These are phyloP conservation scores for Rossbeevera mucosa DNA, from an alignment of 768 basidiomycete species.

Conservation along the genomic window DNA sequence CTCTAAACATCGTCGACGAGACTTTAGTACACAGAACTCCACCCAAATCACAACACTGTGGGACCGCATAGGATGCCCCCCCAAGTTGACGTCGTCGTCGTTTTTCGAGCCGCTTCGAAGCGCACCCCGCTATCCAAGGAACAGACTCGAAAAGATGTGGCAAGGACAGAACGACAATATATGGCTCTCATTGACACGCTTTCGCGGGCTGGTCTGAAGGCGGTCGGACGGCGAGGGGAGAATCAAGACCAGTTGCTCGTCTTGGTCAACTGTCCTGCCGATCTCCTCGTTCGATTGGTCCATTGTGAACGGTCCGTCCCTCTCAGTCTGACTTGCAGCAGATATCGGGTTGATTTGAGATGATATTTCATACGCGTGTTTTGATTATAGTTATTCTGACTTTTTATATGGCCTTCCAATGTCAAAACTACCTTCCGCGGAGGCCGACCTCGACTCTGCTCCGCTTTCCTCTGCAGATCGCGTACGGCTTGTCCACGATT, in stretches of 20 bases:
- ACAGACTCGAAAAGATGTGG: constrained; percentile 55
- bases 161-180: constrained; percentile 69
- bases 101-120: constrained; percentile 53
- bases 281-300: constrained; percentile 58
- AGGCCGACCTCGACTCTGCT: constrained; percentile 40
- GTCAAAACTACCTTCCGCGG: constrained; percentile 38
- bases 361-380: not conserved
- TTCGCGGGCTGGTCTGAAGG: constrained; percentile 57
- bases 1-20: constrained; percentile 1
- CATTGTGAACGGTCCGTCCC: constrained; percentile 66
- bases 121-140: constrained; percentile 48
- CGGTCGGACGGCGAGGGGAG: constrained; percentile 74
- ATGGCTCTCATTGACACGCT: constrained; percentile 57
- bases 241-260: constrained; percentile 70
- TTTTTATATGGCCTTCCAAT: constrained; percentile 73
- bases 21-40: not conserved
- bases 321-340: not conserved
- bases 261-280: constrained; percentile 66
- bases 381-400: constrained; percentile 56
- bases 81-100: constrained; percentile 68
- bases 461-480: constrained; percentile 67
- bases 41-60: not conserved
- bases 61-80: constrained; percentile 37
- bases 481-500: constrained; percentile 71
- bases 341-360: not conserved